Base-by-base conservation (phyloP, 2,329 filamentous ascomycete genomes). In the Botrytis galanthina region DNA sequence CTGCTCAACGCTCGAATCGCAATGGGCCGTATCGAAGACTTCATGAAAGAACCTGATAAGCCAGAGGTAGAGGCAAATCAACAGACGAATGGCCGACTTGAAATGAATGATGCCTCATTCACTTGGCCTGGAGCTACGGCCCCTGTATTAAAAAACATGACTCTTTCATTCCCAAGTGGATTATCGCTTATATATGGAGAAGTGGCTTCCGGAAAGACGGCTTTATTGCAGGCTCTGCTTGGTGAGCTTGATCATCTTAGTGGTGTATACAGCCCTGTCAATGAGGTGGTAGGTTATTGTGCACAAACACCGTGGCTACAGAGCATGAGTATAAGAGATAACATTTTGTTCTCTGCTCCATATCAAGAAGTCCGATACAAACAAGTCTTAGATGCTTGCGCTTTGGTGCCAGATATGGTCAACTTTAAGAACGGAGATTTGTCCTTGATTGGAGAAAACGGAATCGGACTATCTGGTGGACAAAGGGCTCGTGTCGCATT, bases 41-140 rank as follows among this genome's bases (percentile, higher is more conserved):
- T 97, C 83, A 97, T 97, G 93, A 84, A 85, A 0, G 94, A 97
- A 81, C 93, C 93, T 0, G 90, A 97, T 78, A 93, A 94, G 77
- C 87, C 89, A 44, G 85, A 87, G 42, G 81, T 81, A 29, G 83
- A 86, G 26, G 83, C 73, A 3, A 75, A 73, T 26, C 74, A 74
- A 42, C 63, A 54, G 18, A 72, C 72, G 12, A 76, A 66, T 29
- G 72, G 66, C 5, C 72, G 76, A 37, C 74, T 91, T 32, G 81
- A 86, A 59, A 84, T 97, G 64, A 83, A 86, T 3, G 83, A 88
- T 42, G 93, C 92, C 7, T 90, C 90, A 0, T 97, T 97, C 80
- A 88, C 91, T 0, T 97, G 94, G 91, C 93, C 94, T 0, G 92
- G 92, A 0, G 88, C 88, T 0, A 80, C 85, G 3, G 84, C 86